Evolutionary conservation across 75 land plant genomes (phyloP), one percentile per base, ranked within the genome.

Genomic region (Cryptomeria japonica): DNA sequence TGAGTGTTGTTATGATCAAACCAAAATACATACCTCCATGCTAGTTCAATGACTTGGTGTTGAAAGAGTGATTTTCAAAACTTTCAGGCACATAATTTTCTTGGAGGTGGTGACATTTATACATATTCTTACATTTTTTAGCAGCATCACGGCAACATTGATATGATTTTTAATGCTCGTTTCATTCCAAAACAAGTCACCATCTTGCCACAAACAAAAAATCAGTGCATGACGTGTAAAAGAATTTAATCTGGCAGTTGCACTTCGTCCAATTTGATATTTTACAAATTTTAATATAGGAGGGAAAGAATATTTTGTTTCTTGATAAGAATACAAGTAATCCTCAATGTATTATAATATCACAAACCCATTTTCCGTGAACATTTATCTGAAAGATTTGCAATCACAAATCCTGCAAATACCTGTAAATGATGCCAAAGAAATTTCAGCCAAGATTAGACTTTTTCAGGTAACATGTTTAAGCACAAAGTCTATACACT

Each of bases 391-490:
- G 96, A 90, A 28, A 95, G 87, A 86, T 95, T 95, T 46, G 97
- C 97, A 42, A 95, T 89, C 34, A 95, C 90, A 89, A 95, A 95
- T 53, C 97, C 97, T 47, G 94, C 97, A 91, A 95, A 93, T 85
- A 94, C 97, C 97, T 95, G 93, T 75, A 87, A 55, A 85, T 82
- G 31, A 28, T 44, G 83, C 32, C 12, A 41, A 46, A n/a, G 31
- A 46, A 28, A 46, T 46, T 46, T 49, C 68, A 85, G 10, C 28
- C 56, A 49, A 36, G 86, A n/a, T 44, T 28, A 13, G 1, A 44
- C 2, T 82, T 82, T 46, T 5, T 42, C 31, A 44, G 42, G 16
- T 82, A 13, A n/a, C n/a, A 82, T 82, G 25, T 44, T 8, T 32
- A 82, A 42, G 14, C 25, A 46, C 84, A 46, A 75, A 32, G 53